Evolutionary conservation across 2,329 filamentous ascomycete genomes (phyloP).

Genomic region (Chalara sp.): DNA sequence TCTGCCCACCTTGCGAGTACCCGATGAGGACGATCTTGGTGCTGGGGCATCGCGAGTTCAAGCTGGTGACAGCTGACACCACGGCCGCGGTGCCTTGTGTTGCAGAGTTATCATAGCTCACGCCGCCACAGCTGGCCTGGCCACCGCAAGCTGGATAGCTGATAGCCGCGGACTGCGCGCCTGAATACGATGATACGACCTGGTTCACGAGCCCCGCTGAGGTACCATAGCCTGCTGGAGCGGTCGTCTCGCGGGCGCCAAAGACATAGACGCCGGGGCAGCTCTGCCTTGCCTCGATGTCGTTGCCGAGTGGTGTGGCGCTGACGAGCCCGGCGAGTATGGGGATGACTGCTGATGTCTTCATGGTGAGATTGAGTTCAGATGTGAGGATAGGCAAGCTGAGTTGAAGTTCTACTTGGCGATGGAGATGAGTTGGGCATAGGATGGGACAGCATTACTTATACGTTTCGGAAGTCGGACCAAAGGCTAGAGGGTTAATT

Average conservation of each 20-base stretch:
- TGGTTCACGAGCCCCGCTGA: constrained; percentile 43
- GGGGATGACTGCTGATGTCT: background rate
- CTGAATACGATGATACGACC: constrained; percentile 40
- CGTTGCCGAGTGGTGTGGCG: background rate
- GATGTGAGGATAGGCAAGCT: too few species aligned
- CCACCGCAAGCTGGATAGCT: constrained; percentile 58
- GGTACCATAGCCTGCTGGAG: constrained; percentile 42
- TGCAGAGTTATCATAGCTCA: constrained; percentile 53
- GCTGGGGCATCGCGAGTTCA: constrained; percentile 48
- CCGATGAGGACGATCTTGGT: constrained; percentile 54
- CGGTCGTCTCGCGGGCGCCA: constrained; percentile 44
- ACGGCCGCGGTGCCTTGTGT: constrained; percentile 51
- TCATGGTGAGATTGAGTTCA: too few species aligned
- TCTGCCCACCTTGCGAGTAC: constrained; percentile 59
- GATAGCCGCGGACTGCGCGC: constrained; percentile 48
- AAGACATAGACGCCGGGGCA: constrained; percentile 44
- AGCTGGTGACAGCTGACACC: constrained; percentile 50
- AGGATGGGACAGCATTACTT: too few species aligned
- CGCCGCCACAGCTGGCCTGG: constrained; percentile 48
- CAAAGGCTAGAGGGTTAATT: too few species aligned
- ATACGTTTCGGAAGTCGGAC: too few species aligned
- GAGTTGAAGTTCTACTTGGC: too few species aligned
- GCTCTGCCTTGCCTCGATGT: background rate
- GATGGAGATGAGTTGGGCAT: too few species aligned
- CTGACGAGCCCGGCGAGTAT: background rate